phyloP scores from a whole-genome alignment of 2,329 filamentous ascomycete genomes.

The Escovopsis sp. region DNA sequence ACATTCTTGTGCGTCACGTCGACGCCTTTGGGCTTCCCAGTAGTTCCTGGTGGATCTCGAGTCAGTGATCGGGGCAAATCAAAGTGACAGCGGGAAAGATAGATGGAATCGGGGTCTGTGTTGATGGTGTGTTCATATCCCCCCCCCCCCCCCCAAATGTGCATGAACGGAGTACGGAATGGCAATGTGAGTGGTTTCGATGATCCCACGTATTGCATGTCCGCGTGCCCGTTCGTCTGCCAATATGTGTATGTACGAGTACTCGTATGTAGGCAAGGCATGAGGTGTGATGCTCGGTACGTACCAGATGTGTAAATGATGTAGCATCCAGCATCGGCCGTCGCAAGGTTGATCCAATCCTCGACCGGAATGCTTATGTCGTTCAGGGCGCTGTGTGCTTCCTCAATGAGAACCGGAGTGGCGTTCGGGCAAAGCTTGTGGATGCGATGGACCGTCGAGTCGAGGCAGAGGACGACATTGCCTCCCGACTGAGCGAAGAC shows the following conservation, averaged over 20 bases:
- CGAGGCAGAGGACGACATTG: slow-evolving; percentile 32
- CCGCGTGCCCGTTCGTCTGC: neutral
- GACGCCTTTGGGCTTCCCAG: slow-evolving; percentile 43
- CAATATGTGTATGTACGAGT: no score
- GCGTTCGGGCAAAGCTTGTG: slow-evolving; percentile 12
- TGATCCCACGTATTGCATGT: neutral
- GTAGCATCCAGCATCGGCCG: slow-evolving; percentile 26
- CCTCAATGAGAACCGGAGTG: slow-evolving; percentile 16
- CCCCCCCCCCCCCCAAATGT: no score
- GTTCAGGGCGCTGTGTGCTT: slow-evolving; percentile 3
- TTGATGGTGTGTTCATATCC: neutral
- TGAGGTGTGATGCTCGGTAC: neutral
- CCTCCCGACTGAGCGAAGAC: slow-evolving; percentile 33
- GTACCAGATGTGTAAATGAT: slow-evolving; percentile 41
- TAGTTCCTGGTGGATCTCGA: slow-evolving; percentile 25
- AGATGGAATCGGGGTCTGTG: neutral
- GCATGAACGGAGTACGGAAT: no score
- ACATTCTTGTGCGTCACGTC: slow-evolving; percentile 42
- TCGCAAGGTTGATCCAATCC: slow-evolving; percentile 18
- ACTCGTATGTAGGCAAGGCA: no score
- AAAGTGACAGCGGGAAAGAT: neutral
- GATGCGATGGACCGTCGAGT: slow-evolving; percentile 21
- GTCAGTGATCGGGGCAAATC: slow-evolving; percentile 1
- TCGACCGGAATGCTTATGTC: slow-evolving; percentile 2
- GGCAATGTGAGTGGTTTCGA: no score